phyloP scores from a whole-genome alignment of 345 rosid species.

The Carallia pectinifolia region DNA sequence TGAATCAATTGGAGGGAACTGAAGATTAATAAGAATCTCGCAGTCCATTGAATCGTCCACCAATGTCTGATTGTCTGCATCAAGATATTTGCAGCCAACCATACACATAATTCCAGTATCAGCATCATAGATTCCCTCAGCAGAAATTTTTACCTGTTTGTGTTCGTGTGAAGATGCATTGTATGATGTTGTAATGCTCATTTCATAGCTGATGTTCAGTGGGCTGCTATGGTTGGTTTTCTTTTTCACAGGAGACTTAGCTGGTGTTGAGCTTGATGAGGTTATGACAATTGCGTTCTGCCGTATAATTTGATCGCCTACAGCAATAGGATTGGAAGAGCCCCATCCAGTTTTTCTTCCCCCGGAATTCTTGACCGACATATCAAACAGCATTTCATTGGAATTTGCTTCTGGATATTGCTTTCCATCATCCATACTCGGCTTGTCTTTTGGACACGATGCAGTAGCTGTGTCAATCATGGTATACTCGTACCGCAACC shows the following conservation, averaged over 20 bases:
- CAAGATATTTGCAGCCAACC: slow-evolving; percentile 21
- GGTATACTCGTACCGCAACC: slow-evolving; percentile 32
- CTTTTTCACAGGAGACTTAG: not conserved
- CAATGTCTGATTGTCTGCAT: not conserved
- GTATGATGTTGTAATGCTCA: slow-evolving; percentile 10
- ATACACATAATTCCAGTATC: slow-evolving; percentile 30
- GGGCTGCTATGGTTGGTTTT: not conserved
- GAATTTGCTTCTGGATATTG: slow-evolving; percentile 29
- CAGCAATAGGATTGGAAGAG: slow-evolving; percentile 11
- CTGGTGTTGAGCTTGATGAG: not conserved
- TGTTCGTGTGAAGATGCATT: not conserved
- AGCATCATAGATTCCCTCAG: slow-evolving; percentile 34
- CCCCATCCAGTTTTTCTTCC: slow-evolving; percentile 21
- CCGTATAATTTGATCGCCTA: slow-evolving; percentile 31
- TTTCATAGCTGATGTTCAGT: slow-evolving; percentile 31
- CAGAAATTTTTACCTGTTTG: slow-evolving; percentile 4
- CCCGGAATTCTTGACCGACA: slow-evolving; percentile 14
- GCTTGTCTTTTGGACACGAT: slow-evolving; percentile 14
- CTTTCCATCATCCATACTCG: not conserved
- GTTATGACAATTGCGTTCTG: too few species aligned
- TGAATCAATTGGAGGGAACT: slow-evolving; percentile 23
- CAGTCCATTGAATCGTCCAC: slow-evolving; percentile 12
- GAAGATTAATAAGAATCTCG: slow-evolving; percentile 13
- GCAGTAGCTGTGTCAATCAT: slow-evolving; percentile 12
- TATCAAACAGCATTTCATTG: slow-evolving; percentile 21